A percentile compares a stretch with the other conserved stretches of the same genome.
Evolutionary conservation across 495 filamentous ascomycete genomes (phyloP).

Genomic region (Letharia columbiana): DNA sequence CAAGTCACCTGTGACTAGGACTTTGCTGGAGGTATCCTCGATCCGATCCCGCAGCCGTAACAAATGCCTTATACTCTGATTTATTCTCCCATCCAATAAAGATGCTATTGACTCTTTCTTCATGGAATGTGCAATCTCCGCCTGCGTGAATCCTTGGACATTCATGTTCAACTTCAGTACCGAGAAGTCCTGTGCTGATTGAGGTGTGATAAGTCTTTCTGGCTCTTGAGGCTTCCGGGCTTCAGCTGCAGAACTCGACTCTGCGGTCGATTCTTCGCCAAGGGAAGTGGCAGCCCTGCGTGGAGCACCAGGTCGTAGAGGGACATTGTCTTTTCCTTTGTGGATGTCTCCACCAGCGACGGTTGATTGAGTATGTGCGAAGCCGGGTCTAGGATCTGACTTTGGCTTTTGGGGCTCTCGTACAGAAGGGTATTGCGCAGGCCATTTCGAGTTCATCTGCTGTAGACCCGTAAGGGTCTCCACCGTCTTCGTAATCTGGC

Average conservation of each 20-base stretch:
- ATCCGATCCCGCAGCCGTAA: slow-evolving; percentile 81
- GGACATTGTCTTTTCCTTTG: slow-evolving; percentile 29
- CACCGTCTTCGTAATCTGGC: slow-evolving; percentile 74
- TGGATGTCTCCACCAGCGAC: slow-evolving; percentile 31
- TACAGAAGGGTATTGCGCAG: slow-evolving; percentile 87
- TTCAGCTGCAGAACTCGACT: slow-evolving; percentile 63
- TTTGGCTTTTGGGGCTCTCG: slow-evolving; percentile 38
- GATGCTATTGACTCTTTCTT: slow-evolving; percentile 86
- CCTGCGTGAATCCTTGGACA: slow-evolving; percentile 72
- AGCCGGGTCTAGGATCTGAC: slow-evolving; percentile 36
- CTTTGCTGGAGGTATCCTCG: slow-evolving; percentile 95
- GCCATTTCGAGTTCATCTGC: slow-evolving; percentile 84
- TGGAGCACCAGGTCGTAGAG: slow-evolving; percentile 43
- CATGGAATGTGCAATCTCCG: slow-evolving; percentile 91
- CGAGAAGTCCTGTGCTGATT: slow-evolving; percentile 93
- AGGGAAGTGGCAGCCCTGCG: slow-evolving; percentile 65
- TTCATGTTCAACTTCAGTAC: slow-evolving; percentile 92
- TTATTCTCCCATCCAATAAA: slow-evolving; percentile 86
- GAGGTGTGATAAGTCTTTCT: slow-evolving; percentile 73
- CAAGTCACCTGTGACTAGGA: slow-evolving; percentile 91
- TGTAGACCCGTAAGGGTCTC: slow-evolving; percentile 74
- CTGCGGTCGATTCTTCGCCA: slow-evolving; percentile 50
- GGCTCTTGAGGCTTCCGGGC: slow-evolving; percentile 50
- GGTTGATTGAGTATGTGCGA: slow-evolving; percentile 48
- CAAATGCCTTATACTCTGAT: slow-evolving; percentile 84